phyloP scores from a whole-genome alignment of 805 yeast species.

The Candida morakotiae region DNA sequence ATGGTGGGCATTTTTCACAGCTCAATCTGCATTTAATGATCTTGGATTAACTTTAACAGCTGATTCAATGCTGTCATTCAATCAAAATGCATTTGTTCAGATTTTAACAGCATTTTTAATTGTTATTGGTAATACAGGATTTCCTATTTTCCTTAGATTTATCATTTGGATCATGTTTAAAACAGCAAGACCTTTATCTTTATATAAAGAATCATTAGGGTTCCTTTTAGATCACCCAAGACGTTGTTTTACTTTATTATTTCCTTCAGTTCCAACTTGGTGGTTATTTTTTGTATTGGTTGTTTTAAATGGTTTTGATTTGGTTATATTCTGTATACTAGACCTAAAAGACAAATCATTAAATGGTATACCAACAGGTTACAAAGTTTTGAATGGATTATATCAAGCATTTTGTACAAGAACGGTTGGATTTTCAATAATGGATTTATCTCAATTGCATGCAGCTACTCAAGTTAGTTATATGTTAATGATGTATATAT shows the following conservation, averaged over 20 bases:
- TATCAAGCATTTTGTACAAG: conserved; percentile 91
- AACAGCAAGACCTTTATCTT: conserved; percentile 60
- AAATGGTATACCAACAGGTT: conserved; percentile 56
- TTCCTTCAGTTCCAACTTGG: conserved; percentile 94
- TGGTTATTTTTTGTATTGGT: conserved; percentile 80
- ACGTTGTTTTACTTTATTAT: conserved; percentile 88
- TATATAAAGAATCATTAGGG: conserved; percentile 69
- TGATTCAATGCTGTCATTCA: conserved; percentile 70
- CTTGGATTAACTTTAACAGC: conserved; percentile 81
- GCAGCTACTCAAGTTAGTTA: conserved; percentile 93
- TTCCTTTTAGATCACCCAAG: conserved; percentile 94
- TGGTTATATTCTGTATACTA: conserved; percentile 72
- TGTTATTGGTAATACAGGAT: conserved; percentile 91
- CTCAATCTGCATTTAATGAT: conserved; percentile 78
- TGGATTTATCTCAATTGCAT: conserved; percentile 66
- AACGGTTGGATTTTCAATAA: conserved; percentile 85
- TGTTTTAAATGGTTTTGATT: conserved; percentile 69
- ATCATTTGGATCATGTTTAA: conserved; percentile 78
- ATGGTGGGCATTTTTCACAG: conserved; percentile 93
- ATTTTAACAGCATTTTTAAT: conserved; percentile 65
- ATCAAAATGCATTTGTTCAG: conserved; percentile 59
- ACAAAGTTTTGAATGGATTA: conserved; percentile 73
- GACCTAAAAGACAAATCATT: conserved; percentile 59
- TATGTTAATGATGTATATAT: conserved; percentile 96
- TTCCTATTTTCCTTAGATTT: conserved; percentile 79